A percentile compares a stretch with the other conserved stretches of the same genome.
These are phyloP conservation scores for Trametes cubensis DNA, from an alignment of 768 basidiomycete species.

Conservation along the genomic window DNA sequence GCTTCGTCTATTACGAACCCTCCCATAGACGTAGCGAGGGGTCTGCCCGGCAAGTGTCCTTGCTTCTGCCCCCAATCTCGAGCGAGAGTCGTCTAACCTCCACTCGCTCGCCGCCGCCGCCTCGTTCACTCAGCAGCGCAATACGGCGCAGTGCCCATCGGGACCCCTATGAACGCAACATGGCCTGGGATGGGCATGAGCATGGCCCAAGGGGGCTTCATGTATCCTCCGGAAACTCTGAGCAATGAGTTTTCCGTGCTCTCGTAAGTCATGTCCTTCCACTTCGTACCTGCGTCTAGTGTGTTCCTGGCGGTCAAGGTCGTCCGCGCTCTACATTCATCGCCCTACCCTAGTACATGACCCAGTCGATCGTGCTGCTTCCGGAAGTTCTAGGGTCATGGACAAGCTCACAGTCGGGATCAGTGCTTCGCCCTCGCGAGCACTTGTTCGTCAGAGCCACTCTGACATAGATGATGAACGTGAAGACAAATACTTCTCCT, in stretches of 20 bases:
- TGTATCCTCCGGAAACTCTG: slow-evolving; percentile 72
- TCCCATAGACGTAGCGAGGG: slow-evolving; percentile 30
- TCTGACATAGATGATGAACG: too few species aligned
- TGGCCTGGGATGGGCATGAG: slow-evolving; percentile 58
- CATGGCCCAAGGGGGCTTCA: slow-evolving; percentile 51
- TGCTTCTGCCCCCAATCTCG: slow-evolving; percentile 1
- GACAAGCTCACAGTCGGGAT: too few species aligned
- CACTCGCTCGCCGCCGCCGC: slow-evolving; percentile 3
- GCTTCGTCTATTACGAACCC: slow-evolving; percentile 34
- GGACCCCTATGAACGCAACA: slow-evolving; percentile 39
- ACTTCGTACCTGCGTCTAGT: neutral
- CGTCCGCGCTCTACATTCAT: too few species aligned
- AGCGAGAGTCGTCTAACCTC: neutral
- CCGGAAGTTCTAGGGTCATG: too few species aligned
- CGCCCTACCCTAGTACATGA: too few species aligned
- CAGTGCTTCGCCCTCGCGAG: too few species aligned
- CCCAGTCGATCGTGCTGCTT: too few species aligned
- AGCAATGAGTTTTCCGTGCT: slow-evolving; percentile 84
- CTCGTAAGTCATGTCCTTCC: slow-evolving; percentile 50
- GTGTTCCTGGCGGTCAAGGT: too few species aligned
- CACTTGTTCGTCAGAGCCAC: too few species aligned
- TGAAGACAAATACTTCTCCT: too few species aligned
- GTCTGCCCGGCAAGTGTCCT: slow-evolving; percentile 30
- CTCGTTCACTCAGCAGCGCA: slow-evolving; percentile 27
- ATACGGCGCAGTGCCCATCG: slow-evolving; percentile 30